phyloP scores from a whole-genome alignment of 78 protist species.

The Dictyostelium discoideum region DNA sequence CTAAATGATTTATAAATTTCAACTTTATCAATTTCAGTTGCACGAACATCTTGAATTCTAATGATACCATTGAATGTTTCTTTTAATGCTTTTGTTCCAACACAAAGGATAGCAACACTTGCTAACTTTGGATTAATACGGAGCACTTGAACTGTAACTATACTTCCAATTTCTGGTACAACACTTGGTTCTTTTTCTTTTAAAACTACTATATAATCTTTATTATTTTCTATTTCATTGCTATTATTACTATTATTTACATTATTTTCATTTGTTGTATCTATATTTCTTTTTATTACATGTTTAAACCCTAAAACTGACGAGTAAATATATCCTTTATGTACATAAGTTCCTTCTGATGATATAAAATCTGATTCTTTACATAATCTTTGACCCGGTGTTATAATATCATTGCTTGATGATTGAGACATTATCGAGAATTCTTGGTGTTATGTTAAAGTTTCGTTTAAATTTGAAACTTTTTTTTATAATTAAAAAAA shows the following conservation, averaged over 20 bases:
- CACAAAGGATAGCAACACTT: constrained; percentile 81
- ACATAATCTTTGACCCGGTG: constrained; percentile 65
- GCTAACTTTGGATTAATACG: constrained; percentile 77
- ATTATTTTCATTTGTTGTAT: background rate
- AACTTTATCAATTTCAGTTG: constrained; percentile 90
- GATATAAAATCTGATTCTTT: constrained; percentile 63
- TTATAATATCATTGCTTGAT: background rate
- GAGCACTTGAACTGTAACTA: constrained; percentile 82
- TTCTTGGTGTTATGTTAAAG: background rate
- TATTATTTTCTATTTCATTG: background rate
- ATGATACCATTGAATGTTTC: constrained; percentile 83
- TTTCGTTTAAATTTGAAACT: background rate
- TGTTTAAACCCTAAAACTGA: constrained; percentile 65
- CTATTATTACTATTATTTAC: background rate
- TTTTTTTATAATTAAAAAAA: background rate
- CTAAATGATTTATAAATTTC: constrained; percentile 90
- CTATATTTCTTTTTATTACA: constrained; percentile 35
- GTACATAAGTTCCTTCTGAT: constrained; percentile 65
- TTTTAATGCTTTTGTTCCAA: constrained; percentile 72
- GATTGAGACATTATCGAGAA: background rate
- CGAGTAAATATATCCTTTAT: constrained; percentile 69
- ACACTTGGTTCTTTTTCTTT: constrained; percentile 80
- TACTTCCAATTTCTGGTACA: constrained; percentile 79
- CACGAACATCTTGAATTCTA: constrained; percentile 88
- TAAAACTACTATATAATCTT: constrained; percentile 66